Evolutionary conservation across 2,329 filamentous ascomycete genomes (phyloP).

Genomic region (Neoarthrinium moseri): DNA sequence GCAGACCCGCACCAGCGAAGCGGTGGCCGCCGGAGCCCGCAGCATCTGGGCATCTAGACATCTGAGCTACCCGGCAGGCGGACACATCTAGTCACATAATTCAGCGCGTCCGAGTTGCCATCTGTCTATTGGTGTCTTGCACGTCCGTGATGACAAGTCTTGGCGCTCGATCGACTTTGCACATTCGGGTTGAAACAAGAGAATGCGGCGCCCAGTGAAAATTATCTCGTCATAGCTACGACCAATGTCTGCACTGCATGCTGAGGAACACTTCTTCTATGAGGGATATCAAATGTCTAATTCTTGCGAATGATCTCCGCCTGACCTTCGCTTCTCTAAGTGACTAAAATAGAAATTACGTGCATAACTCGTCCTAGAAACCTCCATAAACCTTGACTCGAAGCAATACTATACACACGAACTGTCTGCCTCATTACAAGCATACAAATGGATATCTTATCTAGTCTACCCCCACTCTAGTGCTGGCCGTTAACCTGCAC

Average conservation of each 20-base stretch:
- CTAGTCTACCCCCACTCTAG: slow-evolving; percentile 6
- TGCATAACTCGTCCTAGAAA: background rate
- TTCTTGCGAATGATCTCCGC: background rate
- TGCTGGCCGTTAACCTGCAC: slow-evolving; percentile 20
- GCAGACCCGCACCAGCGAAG: background rate
- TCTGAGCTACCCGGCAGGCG: too few relatives aligned
- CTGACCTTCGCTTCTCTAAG: slow-evolving; percentile 1
- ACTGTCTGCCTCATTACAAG: background rate
- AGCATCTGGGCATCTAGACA: too few relatives aligned
- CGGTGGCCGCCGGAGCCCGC: slow-evolving; percentile 9
- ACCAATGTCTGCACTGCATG: too few relatives aligned
- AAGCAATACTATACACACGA: slow-evolving; percentile 6
- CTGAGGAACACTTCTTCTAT: background rate
- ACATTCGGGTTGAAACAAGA: too few relatives aligned
- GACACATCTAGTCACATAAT: too few relatives aligned
- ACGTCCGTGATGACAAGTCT: too few relatives aligned
- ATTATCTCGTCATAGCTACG: too few relatives aligned
- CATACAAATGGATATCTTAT: background rate
- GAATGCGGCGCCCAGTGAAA: too few relatives aligned
- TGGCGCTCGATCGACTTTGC: too few relatives aligned
- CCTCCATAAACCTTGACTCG: background rate
- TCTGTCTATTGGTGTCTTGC: too few relatives aligned
- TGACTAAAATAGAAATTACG: background rate
- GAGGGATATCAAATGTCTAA: background rate
- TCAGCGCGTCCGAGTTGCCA: too few relatives aligned